Evolutionary conservation across 768 basidiomycete species (phyloP).

Genomic region (Ramaria sp.): DNA sequence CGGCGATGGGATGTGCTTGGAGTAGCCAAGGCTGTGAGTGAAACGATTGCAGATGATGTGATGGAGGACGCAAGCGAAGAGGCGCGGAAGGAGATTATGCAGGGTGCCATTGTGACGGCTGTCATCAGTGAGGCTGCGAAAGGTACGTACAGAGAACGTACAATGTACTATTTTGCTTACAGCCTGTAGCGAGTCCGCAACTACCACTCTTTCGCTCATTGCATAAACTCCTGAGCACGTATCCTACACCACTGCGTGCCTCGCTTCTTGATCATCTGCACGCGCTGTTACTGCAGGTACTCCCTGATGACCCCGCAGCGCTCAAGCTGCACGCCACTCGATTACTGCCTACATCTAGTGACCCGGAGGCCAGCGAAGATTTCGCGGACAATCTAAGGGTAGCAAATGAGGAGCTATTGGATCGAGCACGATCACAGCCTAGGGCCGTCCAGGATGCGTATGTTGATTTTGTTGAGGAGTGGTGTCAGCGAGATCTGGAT

Average conservation of each 20-base stretch:
- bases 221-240: slow-evolving; percentile 30
- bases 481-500: slow-evolving; percentile 29
- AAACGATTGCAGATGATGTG: slow-evolving; percentile 17
- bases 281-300: slow-evolving; percentile 24
- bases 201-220: slow-evolving; percentile 31
- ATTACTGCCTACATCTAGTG: slow-evolving; percentile 14
- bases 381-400: slow-evolving; percentile 46
- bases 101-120: slow-evolving; percentile 68
- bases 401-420: slow-evolving; percentile 39
- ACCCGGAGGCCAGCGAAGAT: slow-evolving; percentile 24
- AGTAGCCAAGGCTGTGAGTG: slow-evolving; percentile 39
- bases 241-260: slow-evolving; percentile 31
- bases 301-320: slow-evolving; percentile 28
- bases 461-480: slow-evolving; percentile 35
- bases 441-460: slow-evolving; percentile 25
- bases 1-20: slow-evolving; percentile 76
- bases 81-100: slow-evolving; percentile 57
- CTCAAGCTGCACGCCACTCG: slow-evolving; percentile 30
- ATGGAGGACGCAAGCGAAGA: slow-evolving; percentile 31
- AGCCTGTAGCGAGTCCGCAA: slow-evolving; percentile 27
- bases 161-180: slow-evolving; percentile 12
- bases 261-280: slow-evolving; percentile 34
- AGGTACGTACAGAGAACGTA: slow-evolving; percentile 34
- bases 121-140: slow-evolving; percentile 66
- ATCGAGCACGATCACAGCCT: slow-evolving; percentile 14